Percentiles rank a stretch among this genome's conserved stretches.
Evolutionary conservation across 108 stramenopile species (phyloP).

Genomic region (Skeletonema menzelii): DNA sequence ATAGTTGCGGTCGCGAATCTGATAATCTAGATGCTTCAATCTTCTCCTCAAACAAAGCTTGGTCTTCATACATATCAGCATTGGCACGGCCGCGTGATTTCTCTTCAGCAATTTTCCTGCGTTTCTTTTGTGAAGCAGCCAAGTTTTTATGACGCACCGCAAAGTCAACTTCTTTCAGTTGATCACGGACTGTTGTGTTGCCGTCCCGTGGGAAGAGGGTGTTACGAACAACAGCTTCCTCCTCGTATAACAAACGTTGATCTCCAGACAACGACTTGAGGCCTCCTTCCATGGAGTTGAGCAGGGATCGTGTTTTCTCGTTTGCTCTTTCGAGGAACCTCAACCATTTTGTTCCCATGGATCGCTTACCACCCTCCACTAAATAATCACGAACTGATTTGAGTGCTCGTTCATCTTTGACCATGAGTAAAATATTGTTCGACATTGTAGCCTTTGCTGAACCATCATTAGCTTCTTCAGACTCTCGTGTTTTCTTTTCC

Average conservation of each 20-base stretch:
- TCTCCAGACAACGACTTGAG: slow-evolving; percentile 62
- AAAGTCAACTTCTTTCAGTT: slow-evolving; percentile 25
- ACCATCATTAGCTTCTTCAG: slow-evolving; percentile 5
- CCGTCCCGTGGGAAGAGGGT: slow-evolving; percentile 47
- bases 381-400: slow-evolving; percentile 70
- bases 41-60: slow-evolving; percentile 75
- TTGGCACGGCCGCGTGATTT: slow-evolving; percentile 56
- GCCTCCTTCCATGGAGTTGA: slow-evolving; percentile 39
- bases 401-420: slow-evolving; percentile 85
- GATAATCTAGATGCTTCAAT: slow-evolving; percentile 67
- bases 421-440: slow-evolving; percentile 79
- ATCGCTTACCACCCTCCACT: slow-evolving; percentile 50
- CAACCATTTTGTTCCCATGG: slow-evolving; percentile 62
- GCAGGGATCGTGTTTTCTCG: slow-evolving; percentile 60
- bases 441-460: background rate
- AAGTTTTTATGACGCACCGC: slow-evolving; percentile 38
- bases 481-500: slow-evolving; percentile 19
- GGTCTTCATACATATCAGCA: slow-evolving; percentile 68
- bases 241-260: slow-evolving; percentile 69
- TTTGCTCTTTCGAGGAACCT: slow-evolving; percentile 65
- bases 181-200: slow-evolving; percentile 17
- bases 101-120: slow-evolving; percentile 64
- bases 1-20: slow-evolving; percentile 4
- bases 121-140: slow-evolving; percentile 64
- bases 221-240: slow-evolving; percentile 63